Conservation (phyloP, 805 yeast genomes). For the Metschnikowia baotianmanensis region DNA sequence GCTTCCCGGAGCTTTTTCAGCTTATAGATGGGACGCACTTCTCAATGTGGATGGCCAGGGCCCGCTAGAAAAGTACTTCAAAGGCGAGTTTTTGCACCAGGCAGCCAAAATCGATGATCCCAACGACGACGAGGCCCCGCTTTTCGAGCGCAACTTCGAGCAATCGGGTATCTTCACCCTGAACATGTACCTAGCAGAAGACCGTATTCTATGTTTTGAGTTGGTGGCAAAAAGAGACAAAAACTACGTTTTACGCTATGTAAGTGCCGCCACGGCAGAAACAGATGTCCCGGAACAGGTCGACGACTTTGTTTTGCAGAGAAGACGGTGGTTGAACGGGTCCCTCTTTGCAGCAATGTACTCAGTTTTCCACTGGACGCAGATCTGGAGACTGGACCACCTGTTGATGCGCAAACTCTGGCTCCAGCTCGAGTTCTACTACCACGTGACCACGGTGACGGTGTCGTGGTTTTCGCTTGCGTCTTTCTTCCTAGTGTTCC, state of each 20-base stretch:
- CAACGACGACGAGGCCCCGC: conserved; percentile 37
- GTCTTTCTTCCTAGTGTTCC: conserved; percentile 88
- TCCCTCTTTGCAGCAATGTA: conserved; percentile 95
- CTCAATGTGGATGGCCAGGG: conserved; percentile 70
- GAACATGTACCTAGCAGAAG: conserved; percentile 96
- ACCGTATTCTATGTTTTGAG: conserved; percentile 95
- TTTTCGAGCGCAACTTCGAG: conserved; percentile 31
- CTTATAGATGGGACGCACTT: conserved; percentile 82
- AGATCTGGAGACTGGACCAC: conserved; percentile 88
- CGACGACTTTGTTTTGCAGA: conserved; percentile 92
- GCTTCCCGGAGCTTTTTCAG: conserved; percentile 95
- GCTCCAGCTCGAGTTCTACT: conserved; percentile 83
- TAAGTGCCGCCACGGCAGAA: conserved; percentile 90
- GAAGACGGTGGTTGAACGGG: conserved; percentile 98
- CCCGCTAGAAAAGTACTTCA: conserved; percentile 86
- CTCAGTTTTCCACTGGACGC: conserved; percentile 79
- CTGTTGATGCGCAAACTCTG: conserved; percentile 74
- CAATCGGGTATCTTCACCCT: conserved; percentile 80
- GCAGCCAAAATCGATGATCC: conserved; percentile 43
- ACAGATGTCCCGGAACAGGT: conserved; percentile 95
- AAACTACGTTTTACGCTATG: conserved; percentile 89
- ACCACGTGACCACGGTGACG: conserved; percentile 74
- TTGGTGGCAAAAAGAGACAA: conserved; percentile 80
- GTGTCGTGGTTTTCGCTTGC: conserved; percentile 93
- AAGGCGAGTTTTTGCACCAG: conserved; percentile 82